phyloP scores from a whole-genome alignment of 352 stramenopile genomes.

The Phytopythium kandeliae region DNA sequence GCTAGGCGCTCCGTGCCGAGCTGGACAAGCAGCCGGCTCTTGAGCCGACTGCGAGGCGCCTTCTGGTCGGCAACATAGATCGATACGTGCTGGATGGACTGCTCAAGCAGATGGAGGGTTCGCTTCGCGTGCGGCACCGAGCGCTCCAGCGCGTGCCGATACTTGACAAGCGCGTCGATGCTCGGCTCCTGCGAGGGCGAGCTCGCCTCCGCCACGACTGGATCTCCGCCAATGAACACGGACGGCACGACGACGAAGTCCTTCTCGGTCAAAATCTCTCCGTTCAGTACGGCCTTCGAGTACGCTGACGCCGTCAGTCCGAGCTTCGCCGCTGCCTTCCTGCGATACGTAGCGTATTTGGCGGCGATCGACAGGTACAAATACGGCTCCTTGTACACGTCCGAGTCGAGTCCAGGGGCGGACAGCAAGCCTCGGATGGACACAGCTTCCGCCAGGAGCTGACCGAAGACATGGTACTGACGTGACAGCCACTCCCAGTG shows the following conservation, averaged over 20 bases:
- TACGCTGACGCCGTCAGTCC: constrained; percentile 27
- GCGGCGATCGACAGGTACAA: constrained; percentile 81
- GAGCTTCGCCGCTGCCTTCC: constrained; percentile 57
- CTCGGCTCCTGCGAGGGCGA: constrained; percentile 36
- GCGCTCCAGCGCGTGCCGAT: constrained; percentile 54
- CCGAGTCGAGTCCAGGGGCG: constrained; percentile 54
- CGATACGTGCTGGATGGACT: constrained; percentile 68
- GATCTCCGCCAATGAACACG: constrained; percentile 63
- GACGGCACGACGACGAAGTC: constrained; percentile 75
- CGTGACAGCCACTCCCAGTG: constrained; percentile 83
- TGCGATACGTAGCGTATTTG: constrained; percentile 77
- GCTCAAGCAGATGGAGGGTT: constrained; percentile 72
- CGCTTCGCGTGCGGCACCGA: constrained; percentile 56
- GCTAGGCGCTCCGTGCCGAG: constrained; percentile 70
- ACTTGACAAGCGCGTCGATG: constrained; percentile 51
- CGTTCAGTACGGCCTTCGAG: constrained; percentile 11
- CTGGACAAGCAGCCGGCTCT: constrained; percentile 67
- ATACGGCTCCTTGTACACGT: constrained; percentile 86
- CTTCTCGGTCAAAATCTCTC: constrained; percentile 24
- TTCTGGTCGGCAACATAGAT: constrained; percentile 66
- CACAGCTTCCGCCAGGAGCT: constrained; percentile 67
- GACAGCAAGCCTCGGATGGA: constrained; percentile 60
- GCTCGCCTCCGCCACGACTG: constrained; percentile 46
- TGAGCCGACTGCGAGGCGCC: constrained; percentile 55
- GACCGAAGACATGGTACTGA: constrained; percentile 86